Base-by-base conservation (phyloP, 2,329 filamentous ascomycete genomes). In the Neodidymelliopsis sp. region DNA sequence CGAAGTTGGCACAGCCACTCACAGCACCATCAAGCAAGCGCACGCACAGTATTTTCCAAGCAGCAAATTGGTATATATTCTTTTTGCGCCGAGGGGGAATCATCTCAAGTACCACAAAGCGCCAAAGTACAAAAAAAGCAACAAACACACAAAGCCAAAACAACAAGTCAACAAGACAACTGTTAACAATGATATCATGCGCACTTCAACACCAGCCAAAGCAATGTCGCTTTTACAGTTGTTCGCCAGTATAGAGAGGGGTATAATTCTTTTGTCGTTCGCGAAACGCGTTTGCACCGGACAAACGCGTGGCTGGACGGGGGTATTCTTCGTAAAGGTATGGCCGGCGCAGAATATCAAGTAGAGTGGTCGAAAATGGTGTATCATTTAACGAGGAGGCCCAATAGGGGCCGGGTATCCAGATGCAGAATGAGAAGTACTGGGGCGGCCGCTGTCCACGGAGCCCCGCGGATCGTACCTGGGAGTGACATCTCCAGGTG, bases 381-480 rank as follows among this genome's bases (percentile, higher is more conserved):
- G 60, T 72, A 70, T 71, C 65, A 65, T 68, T 86, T 88, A 93
- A 89, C 90, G 90, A 81, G 88, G 91, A 84, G 89, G 88, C 82
- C 89, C 90, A 82, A 91, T 88, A 63, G 89, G 89, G 81, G 86
- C 90, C 83, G 91, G 89, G 89, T 94, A 94, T 91, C 90, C 90
- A 85, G 90, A 93, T 89, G 88, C 89, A 83, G 91, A 96, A 87
- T 96, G 89, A 80, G 91, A 94, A 80, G 91, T 96, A 70, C 89
- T 93, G 74, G 91, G 91, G 72, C 91, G 89, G 74, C 91, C 91
- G 80, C 90, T 94, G 77, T 96, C 91, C 73, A 89, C 90, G 72
- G 91, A 95, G 73, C 87, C 87, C 74, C 91, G 88, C 73, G 88
- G 82, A 74, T 86, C 85, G 77, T 95, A 90, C 75, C 90, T 88